Evolutionary conservation across 1,284 basidiomycete species (phyloP).

Genomic region (Laetiporus sulphureus): DNA sequence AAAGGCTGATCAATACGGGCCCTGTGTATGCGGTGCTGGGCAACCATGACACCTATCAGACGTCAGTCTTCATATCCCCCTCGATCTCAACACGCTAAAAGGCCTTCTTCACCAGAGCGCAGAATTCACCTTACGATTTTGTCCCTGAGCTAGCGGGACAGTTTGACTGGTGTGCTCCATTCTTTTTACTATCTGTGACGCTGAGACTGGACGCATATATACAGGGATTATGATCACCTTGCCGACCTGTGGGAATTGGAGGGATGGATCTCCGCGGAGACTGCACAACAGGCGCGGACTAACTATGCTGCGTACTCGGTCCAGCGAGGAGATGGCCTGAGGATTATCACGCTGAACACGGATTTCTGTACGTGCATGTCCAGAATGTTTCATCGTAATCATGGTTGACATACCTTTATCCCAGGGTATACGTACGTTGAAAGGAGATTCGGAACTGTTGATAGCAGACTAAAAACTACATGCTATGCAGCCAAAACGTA

Average conservation of each 20-base stretch:
- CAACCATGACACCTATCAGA: slow-evolving; percentile 68
- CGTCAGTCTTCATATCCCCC: slow-evolving; percentile 28
- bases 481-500: slow-evolving; percentile 40
- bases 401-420: neutral
- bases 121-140: slow-evolving; percentile 56
- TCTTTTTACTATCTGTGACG: neutral
- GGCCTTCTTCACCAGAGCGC: slow-evolving; percentile 34
- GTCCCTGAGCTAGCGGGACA: slow-evolving; percentile 46
- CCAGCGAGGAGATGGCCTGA: slow-evolving; percentile 57
- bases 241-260: slow-evolving; percentile 64
- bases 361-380: slow-evolving; percentile 51
- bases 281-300: slow-evolving; percentile 50
- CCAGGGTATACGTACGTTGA: slow-evolving; percentile 42
- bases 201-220: neutral
- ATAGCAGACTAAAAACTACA: too few species aligned
- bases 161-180: slow-evolving; percentile 50
- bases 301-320: slow-evolving; percentile 78
- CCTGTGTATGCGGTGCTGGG: slow-evolving; percentile 69
- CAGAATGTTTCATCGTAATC: neutral
- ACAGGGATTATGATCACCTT: slow-evolving; percentile 72
- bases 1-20: slow-evolving; percentile 49
- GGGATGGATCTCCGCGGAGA: slow-evolving; percentile 55
- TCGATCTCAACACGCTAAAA: neutral
- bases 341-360: slow-evolving; percentile 74
- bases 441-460: neutral